phyloP scores from a whole-genome alignment of 257 asterid species.

The Lithospermum erythrorhizon region DNA sequence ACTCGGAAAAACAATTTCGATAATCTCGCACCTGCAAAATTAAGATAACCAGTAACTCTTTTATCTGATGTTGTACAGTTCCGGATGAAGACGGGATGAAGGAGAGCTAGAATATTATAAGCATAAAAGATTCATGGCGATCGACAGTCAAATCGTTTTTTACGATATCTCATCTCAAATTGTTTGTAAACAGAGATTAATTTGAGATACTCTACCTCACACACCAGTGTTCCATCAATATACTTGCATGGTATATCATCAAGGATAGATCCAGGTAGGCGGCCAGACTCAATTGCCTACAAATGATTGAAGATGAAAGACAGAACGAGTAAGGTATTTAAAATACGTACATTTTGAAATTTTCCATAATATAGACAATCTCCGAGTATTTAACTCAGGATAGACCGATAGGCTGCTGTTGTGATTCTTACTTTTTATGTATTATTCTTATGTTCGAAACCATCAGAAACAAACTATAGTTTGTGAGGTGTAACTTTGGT shows the following conservation, averaged over 20 bases:
- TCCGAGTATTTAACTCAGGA: background rate
- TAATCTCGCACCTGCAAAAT: conserved; percentile 73
- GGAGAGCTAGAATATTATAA: background rate
- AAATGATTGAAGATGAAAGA: conserved; percentile 13
- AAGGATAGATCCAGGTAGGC: conserved; percentile 79
- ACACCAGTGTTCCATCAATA: conserved; percentile 59
- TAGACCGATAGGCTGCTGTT: background rate
- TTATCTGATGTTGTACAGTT: background rate
- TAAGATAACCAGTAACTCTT: background rate
- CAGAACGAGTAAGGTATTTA: conserved; percentile 1
- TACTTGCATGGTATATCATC: conserved; percentile 89
- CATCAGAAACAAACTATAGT: background rate
- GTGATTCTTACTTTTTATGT: background rate
- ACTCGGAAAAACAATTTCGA: conserved; percentile 54
- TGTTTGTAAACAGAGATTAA: background rate
- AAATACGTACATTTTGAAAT: background rate
- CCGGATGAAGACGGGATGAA: background rate
- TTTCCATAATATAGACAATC: background rate
- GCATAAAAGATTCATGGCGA: background rate
- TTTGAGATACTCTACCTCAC: conserved; percentile 48
- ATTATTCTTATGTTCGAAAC: background rate
- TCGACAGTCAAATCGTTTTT: background rate
- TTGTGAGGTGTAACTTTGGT: background rate
- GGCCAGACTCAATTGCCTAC: conserved; percentile 93
- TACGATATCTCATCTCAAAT: background rate